A percentile compares a stretch with the other conserved stretches of the same genome.
Conservation (phyloP, 23 red algal species). For the Pyropia yezoensis region DNA sequence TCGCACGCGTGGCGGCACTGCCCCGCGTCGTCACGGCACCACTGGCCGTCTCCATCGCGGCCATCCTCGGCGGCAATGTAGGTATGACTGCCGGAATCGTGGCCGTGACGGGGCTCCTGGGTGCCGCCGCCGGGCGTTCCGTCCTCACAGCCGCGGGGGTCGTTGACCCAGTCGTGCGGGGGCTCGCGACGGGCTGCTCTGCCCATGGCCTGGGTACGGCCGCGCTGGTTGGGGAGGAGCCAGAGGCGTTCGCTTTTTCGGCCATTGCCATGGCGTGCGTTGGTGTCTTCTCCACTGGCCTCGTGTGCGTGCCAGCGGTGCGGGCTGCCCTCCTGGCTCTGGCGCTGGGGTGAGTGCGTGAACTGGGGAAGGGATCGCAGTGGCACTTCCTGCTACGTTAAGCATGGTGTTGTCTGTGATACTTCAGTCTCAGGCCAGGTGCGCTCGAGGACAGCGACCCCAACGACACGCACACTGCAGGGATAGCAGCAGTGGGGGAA, state of each 20-base stretch:
- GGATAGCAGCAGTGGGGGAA: too few species aligned
- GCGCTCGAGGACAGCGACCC: too few species aligned
- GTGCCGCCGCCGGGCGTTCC: slow-evolving; percentile 61
- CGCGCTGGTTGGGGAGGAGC: slow-evolving; percentile 59
- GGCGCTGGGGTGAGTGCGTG: slow-evolving; percentile 18
- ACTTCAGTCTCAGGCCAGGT: too few species aligned
- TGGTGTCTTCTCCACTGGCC: slow-evolving; percentile 61
- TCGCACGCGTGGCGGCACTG: slow-evolving; percentile 36
- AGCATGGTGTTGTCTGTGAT: too few species aligned
- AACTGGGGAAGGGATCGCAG: too few species aligned
- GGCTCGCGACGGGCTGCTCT: slow-evolving; percentile 46
- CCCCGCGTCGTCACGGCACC: slow-evolving; percentile 94
- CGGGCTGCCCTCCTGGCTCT: slow-evolving; percentile 42
- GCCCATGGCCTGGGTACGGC: slow-evolving; percentile 93
- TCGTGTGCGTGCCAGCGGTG: slow-evolving; percentile 43
- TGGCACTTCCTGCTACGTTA: too few species aligned
- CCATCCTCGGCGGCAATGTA: slow-evolving; percentile 48
- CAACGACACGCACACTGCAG: too few species aligned
- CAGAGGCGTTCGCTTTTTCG: slow-evolving; percentile 80
- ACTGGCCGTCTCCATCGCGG: slow-evolving; percentile 82
- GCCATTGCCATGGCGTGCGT: slow-evolving; percentile 91
- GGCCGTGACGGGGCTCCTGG: slow-evolving; percentile 84
- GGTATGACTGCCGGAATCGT: slow-evolving; percentile 68
- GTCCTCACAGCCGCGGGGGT: slow-evolving; percentile 19
- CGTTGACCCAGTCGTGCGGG: slow-evolving; percentile 46